Evolutionary conservation across 805 yeast genomes (phyloP).

Genomic region (Saccharomycopsis malanga): DNA sequence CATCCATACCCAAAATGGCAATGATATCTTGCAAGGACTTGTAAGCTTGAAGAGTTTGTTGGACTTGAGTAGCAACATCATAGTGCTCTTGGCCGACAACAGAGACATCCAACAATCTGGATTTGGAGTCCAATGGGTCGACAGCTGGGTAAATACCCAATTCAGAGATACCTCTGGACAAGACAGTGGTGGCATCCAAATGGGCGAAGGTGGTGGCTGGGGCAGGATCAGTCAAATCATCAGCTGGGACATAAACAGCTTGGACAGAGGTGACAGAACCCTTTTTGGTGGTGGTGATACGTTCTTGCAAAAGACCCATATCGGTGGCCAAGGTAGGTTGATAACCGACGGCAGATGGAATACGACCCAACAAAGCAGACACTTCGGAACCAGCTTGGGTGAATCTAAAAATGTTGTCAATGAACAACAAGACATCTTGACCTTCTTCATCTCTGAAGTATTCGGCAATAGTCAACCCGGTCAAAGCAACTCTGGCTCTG

Average conservation of each 20-base stretch:
- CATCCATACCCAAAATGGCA: slow-evolving; percentile 99
- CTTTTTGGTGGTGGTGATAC: slow-evolving; percentile 99
- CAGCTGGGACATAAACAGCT: slow-evolving; percentile 99
- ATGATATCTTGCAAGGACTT: slow-evolving; percentile 99
- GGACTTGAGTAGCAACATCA: slow-evolving; percentile 88
- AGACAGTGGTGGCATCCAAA: slow-evolving; percentile 99
- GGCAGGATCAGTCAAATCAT: slow-evolving; percentile 99
- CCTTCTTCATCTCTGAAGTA: slow-evolving; percentile 99
- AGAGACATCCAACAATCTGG: slow-evolving; percentile 94
- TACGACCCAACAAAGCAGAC: slow-evolving; percentile 99
- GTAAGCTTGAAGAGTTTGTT: slow-evolving; percentile 98
- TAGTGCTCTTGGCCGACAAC: slow-evolving; percentile 99
- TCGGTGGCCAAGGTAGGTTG: slow-evolving; percentile 99
- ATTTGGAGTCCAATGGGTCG: slow-evolving; percentile 99
- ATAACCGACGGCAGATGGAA: slow-evolving; percentile 99
- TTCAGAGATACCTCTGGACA: slow-evolving; percentile 99
- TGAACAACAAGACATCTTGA: slow-evolving; percentile 98
- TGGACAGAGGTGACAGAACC: slow-evolving; percentile 99
- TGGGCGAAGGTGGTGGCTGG: slow-evolving; percentile 99
- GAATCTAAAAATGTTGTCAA: slow-evolving; percentile 99
- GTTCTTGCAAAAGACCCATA: slow-evolving; percentile 99
- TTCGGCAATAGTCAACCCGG: slow-evolving; percentile 38
- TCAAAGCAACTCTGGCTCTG: slow-evolving; percentile 39
- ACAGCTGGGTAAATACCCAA: slow-evolving; percentile 99
- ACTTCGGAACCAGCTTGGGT: slow-evolving; percentile 99